phyloP scores from a whole-genome alignment of 768 basidiomycete genomes.

The Coprinopsis cinerea region DNA sequence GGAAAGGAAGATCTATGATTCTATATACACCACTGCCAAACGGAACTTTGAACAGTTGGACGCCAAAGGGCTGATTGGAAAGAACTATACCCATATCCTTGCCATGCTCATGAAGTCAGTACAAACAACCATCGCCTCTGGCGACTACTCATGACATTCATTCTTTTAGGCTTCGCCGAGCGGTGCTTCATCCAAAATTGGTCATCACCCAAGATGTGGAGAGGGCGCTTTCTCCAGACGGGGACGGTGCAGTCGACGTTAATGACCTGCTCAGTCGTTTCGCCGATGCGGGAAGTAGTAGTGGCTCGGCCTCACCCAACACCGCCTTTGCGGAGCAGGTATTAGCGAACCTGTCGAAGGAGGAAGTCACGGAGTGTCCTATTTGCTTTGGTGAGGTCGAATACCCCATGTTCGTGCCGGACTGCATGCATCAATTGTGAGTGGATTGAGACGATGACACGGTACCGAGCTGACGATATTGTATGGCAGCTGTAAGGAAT shows the following conservation, averaged over 20 bases:
- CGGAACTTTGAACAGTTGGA: constrained; percentile 73
- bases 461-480: not conserved
- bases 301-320: constrained; percentile 26
- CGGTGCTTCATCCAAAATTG: constrained; percentile 85
- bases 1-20: constrained; percentile 87
- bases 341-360: constrained; percentile 55
- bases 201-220: constrained; percentile 54
- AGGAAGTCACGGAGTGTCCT: constrained; percentile 59
- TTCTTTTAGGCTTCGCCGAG: constrained; percentile 67
- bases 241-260: constrained; percentile 45
- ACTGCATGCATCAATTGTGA: constrained; percentile 75
- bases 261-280: constrained; percentile 55
- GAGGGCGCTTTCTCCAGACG: constrained; percentile 28
- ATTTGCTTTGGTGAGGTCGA: constrained; percentile 81
- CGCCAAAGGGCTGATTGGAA: constrained; percentile 71
- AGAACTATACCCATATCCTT: constrained; percentile 82
- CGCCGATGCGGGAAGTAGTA: constrained; percentile 30
- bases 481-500: constrained; percentile 76
- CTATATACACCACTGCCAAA: constrained; percentile 76
- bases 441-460: constrained; percentile 16
- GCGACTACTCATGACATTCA: not conserved
- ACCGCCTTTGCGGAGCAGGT: constrained; percentile 61
- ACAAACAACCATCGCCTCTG: not conserved
- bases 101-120: constrained; percentile 91
- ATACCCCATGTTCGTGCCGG: constrained; percentile 59